Evolutionary conservation across 129 eudicot species (phyloP).

Genomic region (Tagetes patula): DNA sequence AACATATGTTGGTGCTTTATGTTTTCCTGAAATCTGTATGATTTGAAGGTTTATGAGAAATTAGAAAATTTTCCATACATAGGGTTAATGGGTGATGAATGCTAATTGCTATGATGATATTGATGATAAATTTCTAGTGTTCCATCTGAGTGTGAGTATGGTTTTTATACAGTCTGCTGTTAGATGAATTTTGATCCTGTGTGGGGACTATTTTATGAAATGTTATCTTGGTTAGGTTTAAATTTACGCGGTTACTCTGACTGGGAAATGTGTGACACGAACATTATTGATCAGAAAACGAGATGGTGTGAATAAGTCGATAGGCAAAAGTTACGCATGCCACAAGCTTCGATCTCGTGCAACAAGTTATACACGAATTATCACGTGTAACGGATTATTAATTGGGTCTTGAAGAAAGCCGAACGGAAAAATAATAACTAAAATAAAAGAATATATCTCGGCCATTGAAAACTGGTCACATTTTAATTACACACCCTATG

Average conservation of each 20-base stretch:
- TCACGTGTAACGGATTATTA: neutral
- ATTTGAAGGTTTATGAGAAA: slow-evolving; percentile 16
- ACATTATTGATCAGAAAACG: neutral
- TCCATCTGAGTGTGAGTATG: neutral
- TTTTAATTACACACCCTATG: no score
- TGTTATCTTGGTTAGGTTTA: no score
- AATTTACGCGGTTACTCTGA: neutral
- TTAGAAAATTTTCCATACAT: slow-evolving; percentile 21
- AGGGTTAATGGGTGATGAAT: neutral
- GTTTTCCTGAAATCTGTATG: slow-evolving; percentile 19
- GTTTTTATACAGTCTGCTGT: neutral
- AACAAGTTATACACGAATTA: neutral
- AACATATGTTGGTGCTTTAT: slow-evolving; percentile 10
- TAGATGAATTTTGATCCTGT: no score
- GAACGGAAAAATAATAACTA: no score
- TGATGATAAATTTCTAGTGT: neutral
- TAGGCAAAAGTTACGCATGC: neutral
- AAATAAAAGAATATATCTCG: no score
- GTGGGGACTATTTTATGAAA: neutral
- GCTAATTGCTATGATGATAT: neutral
- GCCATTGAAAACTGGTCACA: no score
- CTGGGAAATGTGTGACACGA: neutral
- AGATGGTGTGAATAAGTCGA: neutral
- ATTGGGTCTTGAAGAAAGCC: no score
- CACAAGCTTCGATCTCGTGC: neutral